phyloP scores from a whole-genome alignment of 2,329 filamentous ascomycete species.

The Claviceps fusiformis region DNA sequence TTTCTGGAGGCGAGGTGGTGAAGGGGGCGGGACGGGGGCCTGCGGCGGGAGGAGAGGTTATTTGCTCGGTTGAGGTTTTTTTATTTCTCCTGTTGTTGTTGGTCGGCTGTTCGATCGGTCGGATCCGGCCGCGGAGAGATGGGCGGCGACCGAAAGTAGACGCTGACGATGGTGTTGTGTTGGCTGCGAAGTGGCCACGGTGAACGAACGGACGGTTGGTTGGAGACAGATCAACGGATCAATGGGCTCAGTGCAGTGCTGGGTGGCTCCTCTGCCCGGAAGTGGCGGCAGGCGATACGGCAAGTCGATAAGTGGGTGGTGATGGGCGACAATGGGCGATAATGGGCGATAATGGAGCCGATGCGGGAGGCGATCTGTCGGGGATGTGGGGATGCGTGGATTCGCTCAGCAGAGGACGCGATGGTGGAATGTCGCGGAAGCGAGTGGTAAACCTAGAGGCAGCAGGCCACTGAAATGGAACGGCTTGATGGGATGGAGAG shows the following conservation, averaged over 20 bases:
- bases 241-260: no score
- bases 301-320: no score
- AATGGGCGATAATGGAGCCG: no score
- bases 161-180: not conserved
- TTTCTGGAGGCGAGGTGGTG: not conserved
- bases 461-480: no score
- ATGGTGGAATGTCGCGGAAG: not conserved
- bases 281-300: not conserved
- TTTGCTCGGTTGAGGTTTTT: not conserved
- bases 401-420: not conserved
- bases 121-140: no score
- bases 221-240: not conserved
- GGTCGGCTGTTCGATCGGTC: not conserved
- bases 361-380: not conserved
- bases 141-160: no score
- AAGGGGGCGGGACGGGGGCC: not conserved
- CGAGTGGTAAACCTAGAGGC: no score
- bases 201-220: not conserved
- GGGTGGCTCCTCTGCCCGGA: no score
- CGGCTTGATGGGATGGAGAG: no score
- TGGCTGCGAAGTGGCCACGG: not conserved
- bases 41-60: not conserved
- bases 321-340: no score
- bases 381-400: not conserved
- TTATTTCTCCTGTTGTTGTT: no score